A percentile compares a stretch with the other conserved stretches of the same genome.
These are phyloP conservation scores for Scheffersomyces quercinus DNA, from an alignment of 1,139 yeast genomes.

Conservation along the genomic window DNA sequence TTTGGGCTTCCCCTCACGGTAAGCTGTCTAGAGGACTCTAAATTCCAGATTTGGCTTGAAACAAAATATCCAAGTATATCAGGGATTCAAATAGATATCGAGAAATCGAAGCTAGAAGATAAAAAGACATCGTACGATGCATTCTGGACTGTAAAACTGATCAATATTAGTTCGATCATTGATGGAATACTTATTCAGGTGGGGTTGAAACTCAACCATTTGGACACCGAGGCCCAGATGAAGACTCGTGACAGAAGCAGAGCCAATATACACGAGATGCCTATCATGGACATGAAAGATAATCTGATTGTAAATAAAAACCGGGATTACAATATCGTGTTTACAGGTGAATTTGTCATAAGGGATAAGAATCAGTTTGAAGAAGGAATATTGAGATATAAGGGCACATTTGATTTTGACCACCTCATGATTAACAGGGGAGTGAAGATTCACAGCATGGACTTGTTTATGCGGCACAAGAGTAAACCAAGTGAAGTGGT, in stretches of 20 bases:
- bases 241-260: conserved; percentile 25
- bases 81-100: conserved; percentile 27
- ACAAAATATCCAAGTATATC: conserved; percentile 29
- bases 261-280: conserved; percentile 22
- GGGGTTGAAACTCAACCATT: conserved; percentile 27
- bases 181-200: conserved; percentile 23
- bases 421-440: conserved; percentile 36
- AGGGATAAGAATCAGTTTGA: conserved; percentile 17
- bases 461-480: background rate
- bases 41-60: conserved; percentile 33
- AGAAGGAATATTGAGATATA: conserved; percentile 22
- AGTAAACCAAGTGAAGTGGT: conserved; percentile 1
- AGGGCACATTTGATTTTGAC: conserved; percentile 35
- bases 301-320: conserved; percentile 12
- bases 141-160: conserved; percentile 30
- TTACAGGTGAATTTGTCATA: conserved; percentile 24
- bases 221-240: conserved; percentile 21
- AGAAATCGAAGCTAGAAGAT: conserved; percentile 3
- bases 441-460: conserved; percentile 18
- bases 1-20: conserved; percentile 34
- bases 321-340: conserved; percentile 24
- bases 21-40: conserved; percentile 9
- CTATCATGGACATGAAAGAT: conserved; percentile 7
- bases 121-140: conserved; percentile 5
- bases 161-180: conserved; percentile 20